Evolutionary conservation across 495 filamentous ascomycete species (phyloP).

Genomic region (Staphylotrichum longicolle): DNA sequence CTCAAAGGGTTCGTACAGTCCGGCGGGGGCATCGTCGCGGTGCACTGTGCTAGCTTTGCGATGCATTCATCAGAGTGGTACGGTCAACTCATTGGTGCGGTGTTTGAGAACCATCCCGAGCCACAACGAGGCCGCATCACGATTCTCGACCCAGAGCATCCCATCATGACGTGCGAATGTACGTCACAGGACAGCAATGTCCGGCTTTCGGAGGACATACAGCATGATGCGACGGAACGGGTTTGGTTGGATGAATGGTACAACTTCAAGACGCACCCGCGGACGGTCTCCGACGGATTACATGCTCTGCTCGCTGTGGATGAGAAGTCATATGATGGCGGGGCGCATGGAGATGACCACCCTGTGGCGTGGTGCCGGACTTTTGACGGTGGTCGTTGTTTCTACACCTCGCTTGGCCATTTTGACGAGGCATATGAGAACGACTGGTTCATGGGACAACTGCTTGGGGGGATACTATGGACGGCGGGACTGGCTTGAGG

Average conservation of each 20-base stretch:
- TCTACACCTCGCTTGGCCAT: conserved; percentile 42
- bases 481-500: conserved; percentile 19
- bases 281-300: conserved; percentile 12
- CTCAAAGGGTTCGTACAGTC: conserved; percentile 33
- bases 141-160: conserved; percentile 28
- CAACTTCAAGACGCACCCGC: conserved; percentile 37
- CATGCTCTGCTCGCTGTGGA: conserved; percentile 36
- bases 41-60: conserved; percentile 41
- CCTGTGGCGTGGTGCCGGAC: conserved; percentile 40
- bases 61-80: conserved; percentile 34
- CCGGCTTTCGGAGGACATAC: neutral
- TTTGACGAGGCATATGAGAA: conserved; percentile 42
- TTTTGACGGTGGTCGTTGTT: conserved; percentile 38
- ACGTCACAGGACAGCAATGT: neutral
- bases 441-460: conserved; percentile 33
- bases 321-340: conserved; percentile 34
- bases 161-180: conserved; percentile 23
- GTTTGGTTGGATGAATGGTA: conserved; percentile 46
- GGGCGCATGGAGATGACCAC: conserved; percentile 33
- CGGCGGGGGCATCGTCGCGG: conserved; percentile 38
- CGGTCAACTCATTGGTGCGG: conserved; percentile 36
- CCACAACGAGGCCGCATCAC: conserved; percentile 31
- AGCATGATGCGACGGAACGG: conserved; percentile 15
- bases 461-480: conserved; percentile 38
- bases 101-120: conserved; percentile 38